Evolutionary conservation across 2,329 filamentous ascomycete species (phyloP), one percentile per base, ranked within the genome.

Genomic region (Chaetomiaceae sp.): DNA sequence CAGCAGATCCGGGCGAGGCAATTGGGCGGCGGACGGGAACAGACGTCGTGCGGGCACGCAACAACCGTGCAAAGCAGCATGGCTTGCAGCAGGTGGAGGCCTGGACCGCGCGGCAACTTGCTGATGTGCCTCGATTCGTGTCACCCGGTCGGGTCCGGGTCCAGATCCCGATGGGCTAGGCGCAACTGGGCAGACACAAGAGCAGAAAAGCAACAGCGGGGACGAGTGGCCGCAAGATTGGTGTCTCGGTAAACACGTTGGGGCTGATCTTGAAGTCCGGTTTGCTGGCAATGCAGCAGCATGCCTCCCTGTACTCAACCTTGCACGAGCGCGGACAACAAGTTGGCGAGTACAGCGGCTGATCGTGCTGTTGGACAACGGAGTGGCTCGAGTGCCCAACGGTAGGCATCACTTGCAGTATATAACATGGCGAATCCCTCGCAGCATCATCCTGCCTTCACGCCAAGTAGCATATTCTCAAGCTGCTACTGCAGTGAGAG

Each of bases 1-100:
- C n/a, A 24, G 17, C 15, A 32, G 11, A 20, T 37, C 15, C 8
- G 19, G 22, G 17, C 9, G 10, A 37, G 34, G 20, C 33, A 5
- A 51, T 48, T 48, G 49, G 49, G 33, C 12, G 38, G 32, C 27
- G 20, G 45, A 33, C 26, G 42, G 35, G 15, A 35, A 24, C 30
- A 26, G 32, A 33, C 38, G 24, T 27, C 35, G 37, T 29, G 45
- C 39, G 41, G 26, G 40, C 37, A 33, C 24, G 38, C 40, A 45
- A 37, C 19, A 34, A 38, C 44, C 33, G 33, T 26, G 27, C 24
- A 24, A 32, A 20, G 29, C 27, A 32, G 36, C 17, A 34, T 38
- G 45, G 45, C 45, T 38, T 45, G 45, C 42, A 38, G 38, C 11
- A 35, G 41, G 32, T n/a, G n/a, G 32, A 26, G 18, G 30, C 38